Evolutionary conservation across 2,329 filamentous ascomycete genomes (phyloP).

Genomic region (Coniochaeta sp.): DNA sequence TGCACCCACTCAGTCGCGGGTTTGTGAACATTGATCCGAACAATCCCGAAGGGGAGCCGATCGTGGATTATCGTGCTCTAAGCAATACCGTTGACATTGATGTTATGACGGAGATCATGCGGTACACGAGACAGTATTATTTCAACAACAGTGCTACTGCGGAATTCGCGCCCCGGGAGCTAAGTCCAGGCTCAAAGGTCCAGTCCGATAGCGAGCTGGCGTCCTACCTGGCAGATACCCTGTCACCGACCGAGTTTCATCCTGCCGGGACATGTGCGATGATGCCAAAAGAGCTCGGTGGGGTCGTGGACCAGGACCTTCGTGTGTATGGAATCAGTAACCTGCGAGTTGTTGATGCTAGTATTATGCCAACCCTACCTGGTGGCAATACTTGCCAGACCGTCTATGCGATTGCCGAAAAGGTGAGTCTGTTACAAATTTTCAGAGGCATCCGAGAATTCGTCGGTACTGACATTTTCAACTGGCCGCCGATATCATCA

Average conservation of each 20-base stretch:
- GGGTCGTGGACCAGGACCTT: slow-evolving; percentile 35
- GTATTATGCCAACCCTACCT: slow-evolving; percentile 37
- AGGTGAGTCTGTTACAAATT: slow-evolving; percentile 11
- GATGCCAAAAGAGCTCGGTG: slow-evolving; percentile 27
- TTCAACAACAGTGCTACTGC: slow-evolving; percentile 10
- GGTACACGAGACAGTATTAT: slow-evolving; percentile 9
- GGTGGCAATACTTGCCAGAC: slow-evolving; percentile 39
- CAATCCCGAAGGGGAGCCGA: slow-evolving; percentile 25
- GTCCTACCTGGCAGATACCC: slow-evolving; percentile 8
- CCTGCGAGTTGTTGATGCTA: slow-evolving; percentile 39
- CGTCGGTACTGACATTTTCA: not conserved
- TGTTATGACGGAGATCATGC: slow-evolving; percentile 10
- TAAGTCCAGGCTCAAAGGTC: slow-evolving; percentile 5
- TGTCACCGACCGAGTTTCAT: slow-evolving; percentile 25
- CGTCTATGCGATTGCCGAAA: slow-evolving; percentile 45
- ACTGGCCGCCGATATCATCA: not conserved
- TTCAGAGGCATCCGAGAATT: not conserved
- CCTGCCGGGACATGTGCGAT: slow-evolving; percentile 35
- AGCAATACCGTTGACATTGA: slow-evolving; percentile 21
- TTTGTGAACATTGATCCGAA: slow-evolving; percentile 29
- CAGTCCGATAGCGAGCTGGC: slow-evolving; percentile 9
- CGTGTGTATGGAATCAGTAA: slow-evolving; percentile 38
- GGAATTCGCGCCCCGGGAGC: slow-evolving; percentile 2
- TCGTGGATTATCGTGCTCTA: slow-evolving; percentile 30
- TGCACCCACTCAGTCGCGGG: slow-evolving; percentile 28